Conservation (phyloP, 805 yeast genomes). For the Wickerhamiella allomyrinae region DNA sequence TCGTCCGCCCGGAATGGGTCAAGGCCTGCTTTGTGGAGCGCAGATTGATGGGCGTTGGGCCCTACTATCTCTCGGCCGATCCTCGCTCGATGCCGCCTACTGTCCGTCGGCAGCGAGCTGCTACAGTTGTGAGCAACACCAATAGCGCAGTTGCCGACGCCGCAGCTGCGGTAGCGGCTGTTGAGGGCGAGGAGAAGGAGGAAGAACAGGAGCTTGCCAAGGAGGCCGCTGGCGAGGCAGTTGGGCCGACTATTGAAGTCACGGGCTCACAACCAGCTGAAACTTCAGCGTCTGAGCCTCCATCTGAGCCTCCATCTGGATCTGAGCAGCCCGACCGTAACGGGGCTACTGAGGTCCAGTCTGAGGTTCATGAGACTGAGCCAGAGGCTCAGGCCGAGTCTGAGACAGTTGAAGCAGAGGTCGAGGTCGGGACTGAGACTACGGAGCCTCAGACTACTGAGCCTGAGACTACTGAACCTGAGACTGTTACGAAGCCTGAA, state of each 20-base stretch:
- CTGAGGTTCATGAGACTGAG: slow-evolving; percentile 7
- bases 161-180: background rate
- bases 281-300: no score
- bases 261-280: no score
- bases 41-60: slow-evolving; percentile 83
- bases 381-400: slow-evolving; percentile 4
- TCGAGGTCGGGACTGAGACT: slow-evolving; percentile 3
- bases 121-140: background rate
- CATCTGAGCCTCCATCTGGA: background rate
- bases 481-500: background rate
- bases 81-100: slow-evolving; percentile 20
- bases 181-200: background rate
- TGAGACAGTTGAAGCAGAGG: slow-evolving; percentile 3
- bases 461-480: slow-evolving; percentile 3
- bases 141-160: background rate
- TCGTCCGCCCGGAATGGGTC: slow-evolving; percentile 93
- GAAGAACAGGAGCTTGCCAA: background rate
- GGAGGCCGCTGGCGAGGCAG: slow-evolving; percentile 5
- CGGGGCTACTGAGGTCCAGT: background rate
- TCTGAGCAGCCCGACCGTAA: background rate
- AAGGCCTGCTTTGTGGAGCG: slow-evolving; percentile 85
- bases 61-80: slow-evolving; percentile 33
- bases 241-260: slow-evolving; percentile 6
- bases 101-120: slow-evolving; percentile 1
- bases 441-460: background rate